Base-by-base conservation (phyloP, 257 asterid genomes). In the Solanum commersonii region DNA sequence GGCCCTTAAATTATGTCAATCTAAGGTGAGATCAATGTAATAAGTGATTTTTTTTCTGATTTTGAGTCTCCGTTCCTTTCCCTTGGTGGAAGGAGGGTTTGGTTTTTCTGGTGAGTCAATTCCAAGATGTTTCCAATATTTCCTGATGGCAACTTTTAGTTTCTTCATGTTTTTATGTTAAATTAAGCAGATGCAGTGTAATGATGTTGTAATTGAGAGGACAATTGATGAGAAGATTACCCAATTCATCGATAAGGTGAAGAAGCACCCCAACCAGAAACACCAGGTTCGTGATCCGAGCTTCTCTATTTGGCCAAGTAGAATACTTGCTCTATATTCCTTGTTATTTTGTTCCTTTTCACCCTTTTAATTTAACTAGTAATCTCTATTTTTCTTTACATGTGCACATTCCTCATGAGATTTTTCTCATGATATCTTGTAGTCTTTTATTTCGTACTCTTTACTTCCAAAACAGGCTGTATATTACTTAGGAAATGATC, bases 261-360 rank as follows among this genome's bases (percentile, higher is more conserved):
- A 97, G 91, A 97, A 96, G 92, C 96, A 96, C 91, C 98, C 98
- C 23, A 95, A 94, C 92, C 94, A 93, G 94, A 96, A 96, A 93
- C 95, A 96, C 89, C 99, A 97, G 99, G 99, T 95, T 88, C 46
- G 79, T 83, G 63, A n/a, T 85, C 74, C 83, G 83, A 23, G 84
- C 87, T 78, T 65, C 59, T 31, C 68, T 81, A 63, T 27, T 14
- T 78, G 63, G n/a, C n/a, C 34, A 23, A 38, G 49, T 38, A 13
- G 59, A 23, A 23, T 77, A 40, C 60, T 77, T 77, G 84, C 84
- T 25, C 14, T 12, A 77, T 38, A 78, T 25, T 78, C 84, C 15
- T 77, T 40, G 40, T n/a, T 25, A n/a, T 3, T 40, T 38, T 77
- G 78, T 77, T 77, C 23, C 31, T n/a, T 40, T 37, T 40, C 25